A percentile compares a stretch with the other conserved stretches of the same genome.
Conservation (phyloP, 768 basidiomycete genomes). For the Kwoniella heveanensis region DNA sequence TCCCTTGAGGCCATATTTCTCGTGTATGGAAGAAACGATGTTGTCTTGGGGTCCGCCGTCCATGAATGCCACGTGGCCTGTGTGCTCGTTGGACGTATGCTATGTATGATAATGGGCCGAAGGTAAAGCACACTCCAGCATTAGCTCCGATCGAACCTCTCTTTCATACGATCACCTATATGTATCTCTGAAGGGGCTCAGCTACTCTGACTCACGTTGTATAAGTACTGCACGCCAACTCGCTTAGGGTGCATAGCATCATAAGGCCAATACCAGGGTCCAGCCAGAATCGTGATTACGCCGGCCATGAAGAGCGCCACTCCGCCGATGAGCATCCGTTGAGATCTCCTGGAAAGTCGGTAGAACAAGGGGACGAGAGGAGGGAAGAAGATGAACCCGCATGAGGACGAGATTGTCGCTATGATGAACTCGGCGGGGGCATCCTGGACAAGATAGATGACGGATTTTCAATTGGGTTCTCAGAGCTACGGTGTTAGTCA, state of each 20-base stretch:
- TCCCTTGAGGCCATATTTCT: slow-evolving; percentile 61
- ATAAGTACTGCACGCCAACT: slow-evolving; percentile 76
- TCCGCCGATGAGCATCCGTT: slow-evolving; percentile 59
- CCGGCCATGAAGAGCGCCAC: slow-evolving; percentile 60
- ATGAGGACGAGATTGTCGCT: slow-evolving; percentile 69
- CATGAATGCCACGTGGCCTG: slow-evolving; percentile 77
- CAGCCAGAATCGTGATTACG: slow-evolving; percentile 65
- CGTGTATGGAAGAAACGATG: slow-evolving; percentile 67
- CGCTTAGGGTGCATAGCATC: slow-evolving; percentile 85
- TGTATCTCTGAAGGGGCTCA: background rate
- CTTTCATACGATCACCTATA: too few relatives aligned
- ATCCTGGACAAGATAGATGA: slow-evolving; percentile 55
- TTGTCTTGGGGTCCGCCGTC: slow-evolving; percentile 76
- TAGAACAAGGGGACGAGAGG: slow-evolving; percentile 72
- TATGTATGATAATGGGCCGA: too few relatives aligned
- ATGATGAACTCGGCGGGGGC: slow-evolving; percentile 88
- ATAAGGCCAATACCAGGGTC: slow-evolving; percentile 62
- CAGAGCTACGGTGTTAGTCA: too few relatives aligned
- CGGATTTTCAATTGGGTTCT: too few relatives aligned
- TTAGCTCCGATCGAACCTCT: too few relatives aligned
- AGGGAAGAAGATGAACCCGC: slow-evolving; percentile 66
- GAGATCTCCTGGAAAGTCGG: slow-evolving; percentile 62
- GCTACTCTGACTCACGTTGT: slow-evolving; percentile 68
- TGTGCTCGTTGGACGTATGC: slow-evolving; percentile 71
- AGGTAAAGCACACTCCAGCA: too few relatives aligned